A percentile compares a stretch with the other conserved stretches of the same genome.
Evolutionary conservation across 139 green algal species (phyloP).

Genomic region (Chlamydomonas applanata): DNA sequence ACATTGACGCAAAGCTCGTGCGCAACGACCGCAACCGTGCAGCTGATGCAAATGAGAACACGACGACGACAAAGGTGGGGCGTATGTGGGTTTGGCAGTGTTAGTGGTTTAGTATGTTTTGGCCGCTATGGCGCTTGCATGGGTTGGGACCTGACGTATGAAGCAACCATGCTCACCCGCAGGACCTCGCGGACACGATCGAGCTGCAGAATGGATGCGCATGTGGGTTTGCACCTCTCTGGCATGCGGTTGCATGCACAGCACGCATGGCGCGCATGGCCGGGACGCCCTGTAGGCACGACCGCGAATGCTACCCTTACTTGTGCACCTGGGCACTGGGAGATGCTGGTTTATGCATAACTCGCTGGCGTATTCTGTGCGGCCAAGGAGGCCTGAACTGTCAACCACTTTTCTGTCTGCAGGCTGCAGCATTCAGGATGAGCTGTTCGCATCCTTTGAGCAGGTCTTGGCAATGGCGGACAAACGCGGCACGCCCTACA

Average conservation of each 20-base stretch:
- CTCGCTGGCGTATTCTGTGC: no score
- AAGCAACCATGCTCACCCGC: neutral
- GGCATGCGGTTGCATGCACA: no score
- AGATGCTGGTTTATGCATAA: no score
- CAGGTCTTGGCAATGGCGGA: slow-evolving; percentile 77
- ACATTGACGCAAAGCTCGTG: slow-evolving; percentile 94
- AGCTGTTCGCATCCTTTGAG: slow-evolving; percentile 88
- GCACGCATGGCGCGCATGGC: no score
- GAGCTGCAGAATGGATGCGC: slow-evolving; percentile 93
- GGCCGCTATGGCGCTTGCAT: no score
- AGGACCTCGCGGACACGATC: slow-evolving; percentile 89
- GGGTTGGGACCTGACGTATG: neutral
- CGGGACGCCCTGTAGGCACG: no score
- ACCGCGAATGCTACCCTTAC: no score
- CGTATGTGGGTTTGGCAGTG: no score
- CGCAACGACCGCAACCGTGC: slow-evolving; percentile 56
- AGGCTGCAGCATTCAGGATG: slow-evolving; percentile 85
- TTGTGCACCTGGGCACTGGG: no score
- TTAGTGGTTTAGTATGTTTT: no score
- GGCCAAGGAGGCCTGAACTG: no score
- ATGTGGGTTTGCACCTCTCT: slow-evolving; percentile 62
- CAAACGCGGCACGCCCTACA: slow-evolving; percentile 66
- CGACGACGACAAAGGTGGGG: slow-evolving; percentile 18
- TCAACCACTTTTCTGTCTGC: no score
- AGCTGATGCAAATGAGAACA: slow-evolving; percentile 12